Conservation (phyloP, 176 grass and related monocot species). For the Miscanthus lutarioriparius region DNA sequence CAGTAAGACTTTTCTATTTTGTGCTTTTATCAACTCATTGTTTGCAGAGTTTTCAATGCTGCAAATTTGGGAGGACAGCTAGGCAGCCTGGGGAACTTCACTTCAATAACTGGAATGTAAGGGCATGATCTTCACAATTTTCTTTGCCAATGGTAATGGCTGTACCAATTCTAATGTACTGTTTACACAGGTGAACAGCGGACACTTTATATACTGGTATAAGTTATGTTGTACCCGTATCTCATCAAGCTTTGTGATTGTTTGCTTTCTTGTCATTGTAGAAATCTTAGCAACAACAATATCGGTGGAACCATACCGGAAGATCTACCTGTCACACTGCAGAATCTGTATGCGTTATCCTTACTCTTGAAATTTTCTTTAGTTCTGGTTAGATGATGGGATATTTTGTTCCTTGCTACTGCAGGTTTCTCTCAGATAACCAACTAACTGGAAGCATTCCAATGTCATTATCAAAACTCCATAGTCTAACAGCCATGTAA, state of each 20-base stretch:
- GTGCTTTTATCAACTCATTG: slow-evolving; percentile 37
- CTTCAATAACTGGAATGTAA: slow-evolving; percentile 75
- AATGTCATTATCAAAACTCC: slow-evolving; percentile 72
- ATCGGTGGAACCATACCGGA: slow-evolving; percentile 79
- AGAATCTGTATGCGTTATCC: slow-evolving; percentile 66
- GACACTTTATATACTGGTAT: slow-evolving; percentile 10
- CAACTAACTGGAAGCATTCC: slow-evolving; percentile 97
- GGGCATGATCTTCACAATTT: slow-evolving; percentile 1
- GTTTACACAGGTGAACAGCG: neutral
- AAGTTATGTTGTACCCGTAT: slow-evolving; percentile 13
- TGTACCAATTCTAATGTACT: slow-evolving; percentile 24
- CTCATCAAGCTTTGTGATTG: neutral
- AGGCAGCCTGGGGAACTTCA: slow-evolving; percentile 65
- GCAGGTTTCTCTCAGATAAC: slow-evolving; percentile 96
- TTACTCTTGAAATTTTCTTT: slow-evolving; percentile 28
- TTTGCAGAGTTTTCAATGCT: slow-evolving; percentile 74
- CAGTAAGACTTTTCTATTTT: slow-evolving; percentile 31
- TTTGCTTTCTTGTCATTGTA: slow-evolving; percentile 36
- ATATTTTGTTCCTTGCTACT: slow-evolving; percentile 33
- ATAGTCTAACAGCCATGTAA: slow-evolving; percentile 81
- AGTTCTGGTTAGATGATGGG: neutral
- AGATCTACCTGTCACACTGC: slow-evolving; percentile 77
- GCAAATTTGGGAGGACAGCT: slow-evolving; percentile 78
- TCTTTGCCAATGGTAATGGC: neutral
- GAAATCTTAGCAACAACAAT: slow-evolving; percentile 95